Percentiles rank a stretch among this genome's conserved stretches.
phyloP scores from a whole-genome alignment of 2,329 filamentous ascomycete species.

The Colletotrichum viniferum region DNA sequence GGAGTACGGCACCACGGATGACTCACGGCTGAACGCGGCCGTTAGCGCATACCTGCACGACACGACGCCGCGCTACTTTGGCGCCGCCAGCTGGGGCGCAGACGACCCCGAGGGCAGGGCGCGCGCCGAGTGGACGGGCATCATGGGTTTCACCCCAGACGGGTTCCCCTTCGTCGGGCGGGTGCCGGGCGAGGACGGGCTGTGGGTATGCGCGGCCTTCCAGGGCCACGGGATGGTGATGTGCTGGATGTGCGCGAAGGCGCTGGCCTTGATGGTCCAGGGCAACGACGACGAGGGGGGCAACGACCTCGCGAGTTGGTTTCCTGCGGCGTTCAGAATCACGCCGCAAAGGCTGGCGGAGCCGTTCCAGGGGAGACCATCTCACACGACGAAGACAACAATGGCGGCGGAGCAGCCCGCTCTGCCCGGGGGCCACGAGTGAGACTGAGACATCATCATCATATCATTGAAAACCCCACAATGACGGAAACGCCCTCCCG shows the following conservation, averaged over 20 bases:
- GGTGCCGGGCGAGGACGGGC: slow-evolving; percentile 44
- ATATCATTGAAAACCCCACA: not conserved
- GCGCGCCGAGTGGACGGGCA: slow-evolving; percentile 55
- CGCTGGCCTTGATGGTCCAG: slow-evolving; percentile 58
- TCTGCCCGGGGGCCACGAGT: not conserved
- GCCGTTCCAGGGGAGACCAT: not conserved
- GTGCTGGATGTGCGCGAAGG: slow-evolving; percentile 63
- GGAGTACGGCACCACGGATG: slow-evolving; percentile 62
- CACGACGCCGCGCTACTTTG: slow-evolving; percentile 55
- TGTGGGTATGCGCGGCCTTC: slow-evolving; percentile 65
- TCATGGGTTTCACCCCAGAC: slow-evolving; percentile 62
- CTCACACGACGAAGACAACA: not conserved
- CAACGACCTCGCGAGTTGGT: slow-evolving; percentile 48
- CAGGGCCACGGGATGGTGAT: slow-evolving; percentile 72
- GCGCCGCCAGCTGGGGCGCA: slow-evolving; percentile 49
- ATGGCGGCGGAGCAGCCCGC: not conserved
- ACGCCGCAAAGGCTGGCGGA: slow-evolving; percentile 44
- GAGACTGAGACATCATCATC: not conserved
- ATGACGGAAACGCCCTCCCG: not conserved
- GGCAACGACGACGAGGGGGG: slow-evolving; percentile 27
- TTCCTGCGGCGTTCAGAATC: slow-evolving; percentile 56
- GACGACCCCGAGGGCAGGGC: slow-evolving; percentile 45
- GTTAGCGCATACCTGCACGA: slow-evolving; percentile 53
- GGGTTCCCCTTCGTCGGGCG: slow-evolving; percentile 57
- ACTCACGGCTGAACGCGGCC: slow-evolving; percentile 52